Evolutionary conservation across 345 rosid genomes (phyloP), one percentile per base, ranked within the genome.

Genomic region (Limnanthes douglasii): DNA sequence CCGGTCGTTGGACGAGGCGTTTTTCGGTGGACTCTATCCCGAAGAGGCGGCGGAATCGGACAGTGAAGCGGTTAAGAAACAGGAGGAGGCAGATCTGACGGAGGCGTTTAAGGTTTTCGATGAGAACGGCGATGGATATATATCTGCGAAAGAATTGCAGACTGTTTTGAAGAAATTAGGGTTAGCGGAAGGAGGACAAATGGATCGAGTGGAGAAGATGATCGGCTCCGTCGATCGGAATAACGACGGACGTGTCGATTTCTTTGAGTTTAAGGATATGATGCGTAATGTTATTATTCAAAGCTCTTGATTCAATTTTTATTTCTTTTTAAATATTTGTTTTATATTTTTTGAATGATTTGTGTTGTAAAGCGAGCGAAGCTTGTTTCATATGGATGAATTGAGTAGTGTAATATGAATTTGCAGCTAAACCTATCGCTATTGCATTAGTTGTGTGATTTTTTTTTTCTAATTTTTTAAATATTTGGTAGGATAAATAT

Each of bases 91-190:
- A 0, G 97, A 88, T 44, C 57, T 88, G 22, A 37, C 70, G 8
- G 97, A 83, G 63, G 93, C 97, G 18, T 88, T 88, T 54, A 88
- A 88, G 68, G 97, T 88, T 34, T 79, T 83, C 22, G 97, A 88
- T 12, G 93, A 65, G 59, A 79, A 83, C 10, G 93, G 97, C 0
- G 97, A 88, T 31, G 93, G 97, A 0, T 83, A 61, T 58, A 88
- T 79, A 32, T 88, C 95, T 0, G 93, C 95, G 2, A 46, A 37
- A 10, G 94, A 86, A 37, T 54, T 86, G 58, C 94, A 86, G 18
- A 55, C 39, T 19, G 97, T 86, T 8, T 24, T 86, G 53, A 48
- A 53, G 49, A 81, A 86, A 48, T 59, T 86, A 15, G 97, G 94
- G 1, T 39, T 86, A 39, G 47, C 73, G 4, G 86, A 86, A 39